Conservation (phyloP, 129 eudicot species). For the Arctium minus region DNA sequence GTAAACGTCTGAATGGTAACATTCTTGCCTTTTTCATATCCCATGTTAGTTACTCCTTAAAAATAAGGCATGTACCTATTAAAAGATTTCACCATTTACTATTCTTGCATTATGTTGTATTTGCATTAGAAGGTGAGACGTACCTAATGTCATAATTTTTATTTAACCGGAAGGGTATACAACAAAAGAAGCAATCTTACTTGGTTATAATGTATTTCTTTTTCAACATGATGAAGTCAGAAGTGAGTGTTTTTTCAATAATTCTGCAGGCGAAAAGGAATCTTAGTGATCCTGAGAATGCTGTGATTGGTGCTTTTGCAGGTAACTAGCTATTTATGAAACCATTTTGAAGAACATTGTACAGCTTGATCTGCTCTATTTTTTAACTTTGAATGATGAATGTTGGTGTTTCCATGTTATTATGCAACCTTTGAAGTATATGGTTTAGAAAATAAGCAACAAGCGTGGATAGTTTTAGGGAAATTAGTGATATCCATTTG, state of each 20-base stretch:
- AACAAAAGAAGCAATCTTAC: background rate
- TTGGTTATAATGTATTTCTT: background rate
- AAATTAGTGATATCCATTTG: background rate
- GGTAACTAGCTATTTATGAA: constrained; percentile 38
- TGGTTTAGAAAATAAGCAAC: background rate
- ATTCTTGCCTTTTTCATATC: background rate
- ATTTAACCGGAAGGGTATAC: background rate
- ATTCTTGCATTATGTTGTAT: background rate
- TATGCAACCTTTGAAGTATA: background rate
- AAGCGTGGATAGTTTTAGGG: background rate
- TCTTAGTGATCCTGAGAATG: constrained; percentile 82
- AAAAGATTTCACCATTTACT: background rate
- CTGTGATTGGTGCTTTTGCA: constrained; percentile 89
- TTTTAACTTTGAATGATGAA: background rate
- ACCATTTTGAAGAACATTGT: background rate
- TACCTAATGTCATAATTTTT: too few species aligned
- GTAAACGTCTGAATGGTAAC: background rate
- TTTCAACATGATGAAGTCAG: too few species aligned
- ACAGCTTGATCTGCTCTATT: background rate
- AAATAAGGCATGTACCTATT: background rate
- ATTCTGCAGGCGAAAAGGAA: constrained; percentile 70
- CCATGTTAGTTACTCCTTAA: background rate
- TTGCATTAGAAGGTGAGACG: background rate
- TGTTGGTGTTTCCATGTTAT: background rate
- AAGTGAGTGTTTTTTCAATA: background rate